Evolutionary conservation across 306 rosid species (phyloP), one percentile per base, ranked within the genome.

Genomic region (Prunus salicina): DNA sequence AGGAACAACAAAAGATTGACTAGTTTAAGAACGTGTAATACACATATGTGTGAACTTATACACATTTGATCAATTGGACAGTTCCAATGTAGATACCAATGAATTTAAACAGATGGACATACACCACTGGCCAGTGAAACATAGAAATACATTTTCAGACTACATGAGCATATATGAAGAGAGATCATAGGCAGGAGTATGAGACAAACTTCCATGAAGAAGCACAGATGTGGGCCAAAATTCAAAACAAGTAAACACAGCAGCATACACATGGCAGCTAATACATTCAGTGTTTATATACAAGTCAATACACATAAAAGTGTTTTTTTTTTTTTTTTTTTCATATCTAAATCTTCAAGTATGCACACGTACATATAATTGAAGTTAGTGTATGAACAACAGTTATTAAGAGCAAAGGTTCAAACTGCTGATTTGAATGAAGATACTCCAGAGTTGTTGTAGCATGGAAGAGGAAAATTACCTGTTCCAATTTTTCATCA

Each of bases 401-500:
- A 50, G 3, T 72, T 28, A 53, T 32, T 43, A 19, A 47, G 11
- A 64, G 60, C 5, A 30, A 28, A 25, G 38, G 41, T 27, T 27
- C 2, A 27, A 25, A 18, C 2, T 2, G 18, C 1, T 20, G 43
- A 19, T 57, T 72, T 8, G 67, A 15, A 57, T 45, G 28, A 69
- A 24, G 38, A 24, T 64, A 16, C 0, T 19, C 22, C 60, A 82
- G 63, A 27, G 47, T 28, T 24, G 5, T 49, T 30, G 22, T n/a
- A 1, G 66, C 16, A 41, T 65, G 56, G 49, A 14, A 9, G 28
- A 13, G 49, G 24, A 67, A 30, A 41, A 47, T 69, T 83, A 94
- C 97, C 96, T 84, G 86, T 82, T 92, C 96, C 41, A 89, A 56
- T 77, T 82, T 80, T 51, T 50, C 93, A 80, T 95, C 98, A 13